These are phyloP conservation scores for Monilinia polystroma DNA, from an alignment of 2,329 filamentous ascomycete genomes.

Conservation along the genomic window DNA sequence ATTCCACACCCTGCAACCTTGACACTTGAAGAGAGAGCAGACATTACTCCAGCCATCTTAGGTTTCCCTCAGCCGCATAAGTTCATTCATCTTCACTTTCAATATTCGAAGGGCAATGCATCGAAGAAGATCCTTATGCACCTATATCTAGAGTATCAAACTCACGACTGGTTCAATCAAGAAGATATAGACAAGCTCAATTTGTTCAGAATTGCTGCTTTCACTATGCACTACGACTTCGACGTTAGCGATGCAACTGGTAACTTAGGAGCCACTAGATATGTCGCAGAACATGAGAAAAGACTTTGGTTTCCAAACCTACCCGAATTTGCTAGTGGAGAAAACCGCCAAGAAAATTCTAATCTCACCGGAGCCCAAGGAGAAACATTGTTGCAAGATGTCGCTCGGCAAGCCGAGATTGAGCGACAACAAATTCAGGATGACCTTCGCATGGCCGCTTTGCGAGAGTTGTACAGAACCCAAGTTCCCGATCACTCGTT, in stretches of 20 bases:
- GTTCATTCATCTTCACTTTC: not conserved
- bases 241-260: not conserved
- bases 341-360: not conserved
- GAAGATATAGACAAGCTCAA: conserved; percentile 1
- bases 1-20: not conserved
- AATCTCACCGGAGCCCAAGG: not conserved
- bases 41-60: not conserved
- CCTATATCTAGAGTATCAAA: not conserved
- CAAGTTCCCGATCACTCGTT: too few species aligned
- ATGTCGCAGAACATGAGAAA: not conserved
- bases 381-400: not conserved
- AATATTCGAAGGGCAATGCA: accelerated
- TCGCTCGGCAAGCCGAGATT: too few species aligned
- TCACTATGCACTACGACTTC: not conserved
- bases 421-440: too few species aligned
- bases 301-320: not conserved
- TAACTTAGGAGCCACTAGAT: not conserved
- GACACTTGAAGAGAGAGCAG: not conserved
- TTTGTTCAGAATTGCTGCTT: not conserved
- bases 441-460: too few species aligned
- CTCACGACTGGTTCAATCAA: not conserved
- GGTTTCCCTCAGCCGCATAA: not conserved
- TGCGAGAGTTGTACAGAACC: too few species aligned
- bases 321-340: not conserved
- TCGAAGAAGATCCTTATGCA: conserved; percentile 10